Conservation (phyloP, 495 filamentous ascomycete genomes). For the Penicillium atrosanguineum region DNA sequence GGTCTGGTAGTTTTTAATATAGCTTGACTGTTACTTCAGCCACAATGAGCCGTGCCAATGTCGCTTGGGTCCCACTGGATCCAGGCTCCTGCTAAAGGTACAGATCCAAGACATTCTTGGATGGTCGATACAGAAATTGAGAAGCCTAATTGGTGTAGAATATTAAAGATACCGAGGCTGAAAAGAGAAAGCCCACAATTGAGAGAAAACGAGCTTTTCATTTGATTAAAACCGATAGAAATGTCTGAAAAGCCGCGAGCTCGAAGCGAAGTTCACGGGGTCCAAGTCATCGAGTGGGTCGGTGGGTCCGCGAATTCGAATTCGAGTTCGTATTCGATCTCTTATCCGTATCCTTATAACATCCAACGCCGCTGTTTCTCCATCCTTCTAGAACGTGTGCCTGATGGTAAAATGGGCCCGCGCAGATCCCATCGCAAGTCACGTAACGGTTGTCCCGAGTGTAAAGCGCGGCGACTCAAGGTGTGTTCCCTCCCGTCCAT, state of each 20-base stretch:
- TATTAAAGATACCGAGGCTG: not conserved
- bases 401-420: conserved; percentile 17
- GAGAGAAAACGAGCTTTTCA: not conserved
- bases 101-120: too few relatives aligned
- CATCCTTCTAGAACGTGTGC: not conserved
- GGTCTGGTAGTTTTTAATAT: not conserved
- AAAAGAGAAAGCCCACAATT: not conserved
- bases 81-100: not conserved
- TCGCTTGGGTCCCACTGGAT: not conserved
- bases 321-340: conserved; percentile 18
- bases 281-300: not conserved
- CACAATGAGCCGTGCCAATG: not conserved
- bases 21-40: not conserved
- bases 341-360: conserved; percentile 6
- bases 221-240: not conserved
- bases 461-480: conserved; percentile 23
- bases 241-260: not conserved
- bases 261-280: not conserved
- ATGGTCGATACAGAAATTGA: not conserved
- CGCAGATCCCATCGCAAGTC: conserved; percentile 27
- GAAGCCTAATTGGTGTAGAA: not conserved
- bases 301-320: conserved; percentile 10
- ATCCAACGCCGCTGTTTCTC: not conserved
- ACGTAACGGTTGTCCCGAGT: conserved; percentile 27
- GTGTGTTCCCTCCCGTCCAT: not conserved